Conservation (phyloP, 768 basidiomycete species). For the Mycena indigotica region DNA sequence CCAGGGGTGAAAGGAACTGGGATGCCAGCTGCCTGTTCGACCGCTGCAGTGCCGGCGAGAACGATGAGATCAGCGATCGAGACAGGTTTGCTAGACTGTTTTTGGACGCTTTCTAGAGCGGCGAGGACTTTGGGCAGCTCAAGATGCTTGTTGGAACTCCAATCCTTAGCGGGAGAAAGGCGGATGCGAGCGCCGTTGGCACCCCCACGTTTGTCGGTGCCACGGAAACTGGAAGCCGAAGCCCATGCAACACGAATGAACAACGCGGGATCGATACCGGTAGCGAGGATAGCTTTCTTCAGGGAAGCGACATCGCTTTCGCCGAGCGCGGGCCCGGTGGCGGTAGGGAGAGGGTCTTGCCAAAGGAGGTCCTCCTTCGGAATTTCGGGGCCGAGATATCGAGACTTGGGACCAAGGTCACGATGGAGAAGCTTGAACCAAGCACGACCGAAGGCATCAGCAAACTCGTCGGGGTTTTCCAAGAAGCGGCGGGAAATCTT, state of each 20-base stretch:
- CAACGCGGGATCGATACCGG: background rate
- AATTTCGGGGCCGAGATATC: background rate
- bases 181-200: constrained; percentile 3
- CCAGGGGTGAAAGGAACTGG: background rate
- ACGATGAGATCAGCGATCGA: constrained; percentile 2
- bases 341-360: constrained; percentile 1
- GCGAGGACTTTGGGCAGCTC: background rate
- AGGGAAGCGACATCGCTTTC: background rate
- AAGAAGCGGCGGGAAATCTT: constrained; percentile 1
- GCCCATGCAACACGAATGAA: constrained; percentile 3
- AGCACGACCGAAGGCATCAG: background rate
- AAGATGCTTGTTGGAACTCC: background rate
- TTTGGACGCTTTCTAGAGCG: background rate
- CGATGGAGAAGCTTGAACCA: constrained; percentile 3
- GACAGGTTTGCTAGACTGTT: background rate
- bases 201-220: constrained; percentile 3
- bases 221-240: background rate
- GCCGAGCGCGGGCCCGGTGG: background rate
- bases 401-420: background rate
- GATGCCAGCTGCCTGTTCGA: background rate
- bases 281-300: constrained; percentile 1
- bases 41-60: background rate
- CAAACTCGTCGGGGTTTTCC: background rate
- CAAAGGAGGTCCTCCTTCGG: background rate
- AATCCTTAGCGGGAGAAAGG: background rate